Percentiles rank a stretch among this genome's conserved stretches.
These are phyloP conservation scores for Dendrobium officinale DNA, from an alignment of 106 monocot genomes.

Conservation along the genomic window DNA sequence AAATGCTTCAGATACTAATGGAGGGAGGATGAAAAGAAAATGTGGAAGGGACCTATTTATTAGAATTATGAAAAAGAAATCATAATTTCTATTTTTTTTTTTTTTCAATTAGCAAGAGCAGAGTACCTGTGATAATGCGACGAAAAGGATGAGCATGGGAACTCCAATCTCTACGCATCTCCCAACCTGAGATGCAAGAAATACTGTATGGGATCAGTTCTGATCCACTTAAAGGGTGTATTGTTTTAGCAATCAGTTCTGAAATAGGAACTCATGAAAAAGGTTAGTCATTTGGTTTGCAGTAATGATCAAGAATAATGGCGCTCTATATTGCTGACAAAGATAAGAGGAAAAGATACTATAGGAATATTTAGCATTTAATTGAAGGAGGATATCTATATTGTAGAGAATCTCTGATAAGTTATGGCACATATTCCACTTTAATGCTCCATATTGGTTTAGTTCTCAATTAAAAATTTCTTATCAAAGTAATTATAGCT, in stretches of 20 bases:
- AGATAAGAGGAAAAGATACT: too few relatives aligned
- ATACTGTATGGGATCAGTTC: neutral
- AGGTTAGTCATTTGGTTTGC: neutral
- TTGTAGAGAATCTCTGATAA: too few relatives aligned
- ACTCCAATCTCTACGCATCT: slow-evolving; percentile 93
- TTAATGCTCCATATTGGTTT: too few relatives aligned
- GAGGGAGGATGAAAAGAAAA: neutral
- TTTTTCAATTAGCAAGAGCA: neutral
- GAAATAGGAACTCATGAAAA: neutral
- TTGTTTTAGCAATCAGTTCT: neutral
- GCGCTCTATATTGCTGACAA: too few relatives aligned
- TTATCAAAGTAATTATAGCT: too few relatives aligned
- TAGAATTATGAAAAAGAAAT: neutral
- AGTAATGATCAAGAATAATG: neutral
- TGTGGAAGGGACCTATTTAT: neutral
- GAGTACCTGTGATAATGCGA: slow-evolving; percentile 78
- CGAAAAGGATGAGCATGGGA: slow-evolving; percentile 83
- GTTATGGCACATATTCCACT: too few relatives aligned
- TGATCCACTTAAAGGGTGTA: neutral
- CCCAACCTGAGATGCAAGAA: slow-evolving; percentile 49
- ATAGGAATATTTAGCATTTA: too few relatives aligned
- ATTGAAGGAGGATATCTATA: too few relatives aligned
- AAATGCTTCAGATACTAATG: slow-evolving; percentile 83
- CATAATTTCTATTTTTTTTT: neutral
- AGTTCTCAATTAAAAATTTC: too few relatives aligned